Evolutionary conservation across 768 basidiomycete species (phyloP), one percentile per base, ranked within the genome.

Genomic region (Auricularia sp.): DNA sequence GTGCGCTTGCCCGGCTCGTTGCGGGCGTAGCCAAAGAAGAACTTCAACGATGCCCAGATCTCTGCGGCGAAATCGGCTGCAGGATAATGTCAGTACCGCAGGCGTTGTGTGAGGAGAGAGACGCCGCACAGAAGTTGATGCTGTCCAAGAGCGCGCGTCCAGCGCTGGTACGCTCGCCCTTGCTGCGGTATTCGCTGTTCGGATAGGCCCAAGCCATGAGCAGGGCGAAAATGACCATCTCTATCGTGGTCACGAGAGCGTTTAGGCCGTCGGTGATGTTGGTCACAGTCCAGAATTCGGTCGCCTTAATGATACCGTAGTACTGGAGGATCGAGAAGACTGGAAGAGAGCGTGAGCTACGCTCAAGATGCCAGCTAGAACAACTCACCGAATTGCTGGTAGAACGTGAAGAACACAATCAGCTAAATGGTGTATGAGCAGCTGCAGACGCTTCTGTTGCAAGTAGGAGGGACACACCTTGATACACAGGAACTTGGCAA

Each of bases 141-240:
- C 81, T 80, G 72, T 93, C 90, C 84, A 82, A 86, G 21, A 93
- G 74, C 1, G 91, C 87, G 36, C 83, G 78, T 81, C 87, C 83
- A 64, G 88, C 78, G 42, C 83, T 79, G 1, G 87, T 90, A 44
- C 80, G 73, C 7, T 78, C 83, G 23, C 74, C 67, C 35, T 76
- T 66, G n/a, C 73, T 71, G 21, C 70, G 74, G 75, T 94, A 95
- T 68, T 93, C 92, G 0, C 75, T 79, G 67, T 80, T 78, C 10
- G 80, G 81, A 72, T 93, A 96, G 0, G 93, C 88, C 89, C 90
- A 94, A 77, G 83, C 81, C 88, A 94, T 94, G 56, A 88, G 72
- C 0, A 72, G 56, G 3, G 91, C 77, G 72, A 94, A 93, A 71
- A 92, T 77, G 56, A 93, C 85, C 92, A 94, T 94, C 89, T 96